Base-by-base conservation (phyloP, 345 rosid species). In the Citrus inodora region DNA sequence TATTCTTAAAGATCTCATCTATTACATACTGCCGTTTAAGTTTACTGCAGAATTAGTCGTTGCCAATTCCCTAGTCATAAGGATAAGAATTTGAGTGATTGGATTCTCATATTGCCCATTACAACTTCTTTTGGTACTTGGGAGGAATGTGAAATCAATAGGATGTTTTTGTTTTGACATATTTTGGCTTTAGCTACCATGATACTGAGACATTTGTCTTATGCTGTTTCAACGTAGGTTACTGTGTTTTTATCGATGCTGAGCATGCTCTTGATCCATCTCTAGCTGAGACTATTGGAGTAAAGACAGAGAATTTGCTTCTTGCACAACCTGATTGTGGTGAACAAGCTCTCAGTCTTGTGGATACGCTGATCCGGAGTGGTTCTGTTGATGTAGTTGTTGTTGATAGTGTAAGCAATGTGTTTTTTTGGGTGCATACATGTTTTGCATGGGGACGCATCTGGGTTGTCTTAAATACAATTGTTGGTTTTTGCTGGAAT, bases 221-320 rank as follows among this genome's bases (percentile, higher is more conserved):
- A 2, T 56, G 60, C 51, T 70, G 65, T 70, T 78, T 10, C 55
- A 48, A 67, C 76, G 79, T 85, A 94, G 98, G 93, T 82, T 91
- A 89, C 21, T 97, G 99, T 83, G 96, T 89, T 74, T 97, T 93
- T 82, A 91, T 97, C 32, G 99, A 97, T 78, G 99, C 99, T 16
- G 98, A 97, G 89, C 98, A 97, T 90, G 98, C 99, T 75, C 99
- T 97, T 85, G 99, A 97, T 83, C 85, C 98, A 59, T 83, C 94
- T 40, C 76, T 94, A 21, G 99, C 98, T 37, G 80, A 93, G 81
- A 83, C 93, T 75, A 93, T 94, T 27, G 98, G 99, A 24, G 99
- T 97, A 66, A 90, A 91, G 78, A 97, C 99, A 4, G 90, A 93
- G 80, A 93, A 94, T 73, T 90, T 97, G 73, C 98, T 97, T 83